Percentiles rank a stretch among this genome's conserved stretches.
Evolutionary conservation across 2,329 filamentous ascomycete species (phyloP).

Genomic region (Penicillium corylophilum): DNA sequence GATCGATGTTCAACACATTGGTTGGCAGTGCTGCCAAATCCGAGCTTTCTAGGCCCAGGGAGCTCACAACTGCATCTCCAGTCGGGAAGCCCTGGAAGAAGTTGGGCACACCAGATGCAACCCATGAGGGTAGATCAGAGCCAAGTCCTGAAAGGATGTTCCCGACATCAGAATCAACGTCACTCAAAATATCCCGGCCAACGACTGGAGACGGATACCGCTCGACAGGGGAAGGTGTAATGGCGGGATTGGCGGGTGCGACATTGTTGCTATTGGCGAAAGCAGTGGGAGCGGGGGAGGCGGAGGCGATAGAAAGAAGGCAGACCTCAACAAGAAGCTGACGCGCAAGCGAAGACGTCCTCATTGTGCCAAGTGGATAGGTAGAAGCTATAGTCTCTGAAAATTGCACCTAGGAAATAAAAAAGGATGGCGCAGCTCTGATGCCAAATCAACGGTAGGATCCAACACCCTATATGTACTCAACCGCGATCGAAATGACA

Average conservation of each 20-base stretch:
- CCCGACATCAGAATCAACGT: neutral
- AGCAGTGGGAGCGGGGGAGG: neutral
- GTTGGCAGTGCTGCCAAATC: constrained; percentile 19
- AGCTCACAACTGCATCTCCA: constrained; percentile 21
- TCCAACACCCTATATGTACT: neutral
- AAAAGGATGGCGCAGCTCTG: neutral
- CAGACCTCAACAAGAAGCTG: neutral
- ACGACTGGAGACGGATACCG: neutral
- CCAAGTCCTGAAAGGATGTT: constrained; percentile 7
- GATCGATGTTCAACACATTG: constrained; percentile 23
- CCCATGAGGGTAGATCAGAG: constrained; percentile 19
- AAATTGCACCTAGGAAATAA: neutral
- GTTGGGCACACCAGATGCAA: constrained; percentile 23
- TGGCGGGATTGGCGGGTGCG: neutral
- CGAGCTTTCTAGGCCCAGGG: constrained; percentile 15
- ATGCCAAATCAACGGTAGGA: neutral
- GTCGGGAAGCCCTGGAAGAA: constrained; percentile 24
- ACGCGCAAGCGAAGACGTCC: neutral
- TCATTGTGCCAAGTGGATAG: neutral
- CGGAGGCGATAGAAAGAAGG: neutral
- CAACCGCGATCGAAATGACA: neutral
- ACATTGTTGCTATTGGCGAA: neutral
- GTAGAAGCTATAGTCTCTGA: neutral
- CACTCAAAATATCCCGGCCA: neutral
- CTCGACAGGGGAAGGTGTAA: neutral